A percentile compares a stretch with the other conserved stretches of the same genome.
These are phyloP conservation scores for Nannochloropsis granulata DNA, from an alignment of 108 stramenopile species.

Conservation along the genomic window DNA sequence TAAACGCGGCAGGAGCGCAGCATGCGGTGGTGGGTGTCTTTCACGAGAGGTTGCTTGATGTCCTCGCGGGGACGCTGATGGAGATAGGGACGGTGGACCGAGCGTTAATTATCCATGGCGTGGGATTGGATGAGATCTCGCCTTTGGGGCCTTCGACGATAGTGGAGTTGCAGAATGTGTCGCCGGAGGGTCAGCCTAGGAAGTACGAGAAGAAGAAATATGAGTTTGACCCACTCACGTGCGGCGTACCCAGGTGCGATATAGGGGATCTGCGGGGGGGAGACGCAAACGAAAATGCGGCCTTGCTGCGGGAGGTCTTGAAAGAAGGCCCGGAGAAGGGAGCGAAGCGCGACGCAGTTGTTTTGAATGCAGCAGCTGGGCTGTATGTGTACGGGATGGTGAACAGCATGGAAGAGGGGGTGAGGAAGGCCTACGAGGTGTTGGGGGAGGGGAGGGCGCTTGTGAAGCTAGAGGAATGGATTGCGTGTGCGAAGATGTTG, in stretches of 20 bases:
- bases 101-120: slow-evolving; percentile 90
- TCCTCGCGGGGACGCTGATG: neutral
- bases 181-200: slow-evolving; percentile 44
- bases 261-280: slow-evolving; percentile 85
- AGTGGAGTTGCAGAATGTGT: slow-evolving; percentile 50
- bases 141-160: slow-evolving; percentile 81
- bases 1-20: slow-evolving; percentile 90
- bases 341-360: slow-evolving; percentile 87
- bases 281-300: slow-evolving; percentile 75
- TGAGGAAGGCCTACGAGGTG: slow-evolving; percentile 26
- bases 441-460: slow-evolving; percentile 11
- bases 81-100: slow-evolving; percentile 52
- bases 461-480: slow-evolving; percentile 27
- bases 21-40: slow-evolving; percentile 93
- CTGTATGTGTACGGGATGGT: slow-evolving; percentile 85
- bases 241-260: slow-evolving; percentile 70
- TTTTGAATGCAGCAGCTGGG: slow-evolving; percentile 77
- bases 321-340: slow-evolving; percentile 61
- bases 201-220: slow-evolving; percentile 53
- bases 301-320: slow-evolving; percentile 66
- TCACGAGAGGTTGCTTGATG: slow-evolving; percentile 56
- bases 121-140: slow-evolving; percentile 91
- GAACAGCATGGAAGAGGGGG: slow-evolving; percentile 71
- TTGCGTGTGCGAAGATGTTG: slow-evolving; percentile 5
- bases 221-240: slow-evolving; percentile 64